These are phyloP conservation scores for Diaporthe velutina DNA, from an alignment of 2,329 filamentous ascomycete species.

Conservation along the genomic window DNA sequence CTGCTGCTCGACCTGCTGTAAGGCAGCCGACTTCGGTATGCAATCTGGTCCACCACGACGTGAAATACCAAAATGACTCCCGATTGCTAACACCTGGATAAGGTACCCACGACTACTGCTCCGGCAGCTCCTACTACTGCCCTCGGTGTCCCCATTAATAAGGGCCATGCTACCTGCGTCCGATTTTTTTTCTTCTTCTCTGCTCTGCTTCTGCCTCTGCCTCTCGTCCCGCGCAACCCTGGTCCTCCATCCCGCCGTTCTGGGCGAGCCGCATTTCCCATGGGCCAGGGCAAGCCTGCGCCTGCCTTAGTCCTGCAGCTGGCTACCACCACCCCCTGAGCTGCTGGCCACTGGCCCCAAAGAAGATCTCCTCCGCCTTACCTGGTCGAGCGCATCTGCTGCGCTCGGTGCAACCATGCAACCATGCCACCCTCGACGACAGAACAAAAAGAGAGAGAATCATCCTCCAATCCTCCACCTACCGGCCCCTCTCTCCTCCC, in stretches of 20 bases:
- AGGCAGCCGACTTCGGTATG: conserved; percentile 59
- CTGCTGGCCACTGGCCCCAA: conserved; percentile 15
- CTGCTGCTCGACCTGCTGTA: conserved; percentile 67
- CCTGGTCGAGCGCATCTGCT: conserved; percentile 5
- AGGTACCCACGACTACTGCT: conserved; percentile 62
- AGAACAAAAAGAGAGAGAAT: background rate
- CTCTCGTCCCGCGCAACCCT: conserved; percentile 10
- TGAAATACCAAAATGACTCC: background rate
- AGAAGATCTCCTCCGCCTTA: conserved; percentile 31
- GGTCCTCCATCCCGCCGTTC: conserved; percentile 41
- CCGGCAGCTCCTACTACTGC: conserved; percentile 55
- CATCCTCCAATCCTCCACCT: conserved; percentile 6
- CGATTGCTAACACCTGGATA: conserved; percentile 2
- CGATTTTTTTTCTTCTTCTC: background rate
- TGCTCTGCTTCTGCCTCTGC: background rate
- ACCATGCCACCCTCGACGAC: conserved; percentile 14
- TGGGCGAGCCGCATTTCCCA: conserved; percentile 44
- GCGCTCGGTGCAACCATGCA: conserved; percentile 23
- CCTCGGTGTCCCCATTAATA: conserved; percentile 57
- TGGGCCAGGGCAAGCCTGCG: conserved; percentile 9
- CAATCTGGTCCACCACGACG: background rate
- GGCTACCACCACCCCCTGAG: conserved; percentile 29
- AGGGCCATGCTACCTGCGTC: conserved; percentile 35
- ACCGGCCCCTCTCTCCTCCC: background rate
- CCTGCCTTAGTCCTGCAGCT: conserved; percentile 36